These are phyloP conservation scores for Stachybotrys echinatus DNA, from an alignment of 2,329 filamentous ascomycete genomes.

Conservation along the genomic window DNA sequence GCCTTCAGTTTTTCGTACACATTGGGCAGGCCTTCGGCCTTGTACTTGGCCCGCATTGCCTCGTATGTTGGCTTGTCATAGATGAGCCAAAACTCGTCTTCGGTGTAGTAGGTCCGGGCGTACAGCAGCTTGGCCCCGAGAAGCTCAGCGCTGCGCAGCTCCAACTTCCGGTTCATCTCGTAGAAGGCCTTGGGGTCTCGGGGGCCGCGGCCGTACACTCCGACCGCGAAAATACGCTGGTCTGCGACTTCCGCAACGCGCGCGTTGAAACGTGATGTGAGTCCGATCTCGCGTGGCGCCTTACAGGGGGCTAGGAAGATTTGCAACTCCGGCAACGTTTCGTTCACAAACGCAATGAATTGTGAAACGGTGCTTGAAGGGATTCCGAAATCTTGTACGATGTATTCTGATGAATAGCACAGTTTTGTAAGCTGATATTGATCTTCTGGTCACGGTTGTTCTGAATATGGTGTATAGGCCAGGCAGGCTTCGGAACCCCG, in stretches of 20 bases:
- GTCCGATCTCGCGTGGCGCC: slow-evolving; percentile 19
- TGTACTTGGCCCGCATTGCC: slow-evolving; percentile 40
- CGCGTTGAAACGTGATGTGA: slow-evolving; percentile 25
- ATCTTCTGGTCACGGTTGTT: too few relatives aligned
- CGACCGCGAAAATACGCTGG: slow-evolving; percentile 36
- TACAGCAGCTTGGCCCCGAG: slow-evolving; percentile 52
- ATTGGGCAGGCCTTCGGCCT: slow-evolving; percentile 38
- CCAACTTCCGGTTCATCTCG: slow-evolving; percentile 40
- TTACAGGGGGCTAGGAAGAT: slow-evolving; percentile 23
- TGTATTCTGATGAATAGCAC: slow-evolving; percentile 30
- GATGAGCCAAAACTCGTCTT: slow-evolving; percentile 48
- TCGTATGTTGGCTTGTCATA: slow-evolving; percentile 45
- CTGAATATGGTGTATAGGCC: too few relatives aligned
- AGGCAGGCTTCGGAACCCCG: too few relatives aligned
- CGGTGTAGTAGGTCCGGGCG: slow-evolving; percentile 47
- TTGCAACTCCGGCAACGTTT: slow-evolving; percentile 20
- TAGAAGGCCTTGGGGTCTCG: slow-evolving; percentile 32
- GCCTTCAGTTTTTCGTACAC: slow-evolving; percentile 48
- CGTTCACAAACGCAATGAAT: slow-evolving; percentile 21
- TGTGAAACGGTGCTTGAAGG: slow-evolving; percentile 16
- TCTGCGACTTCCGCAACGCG: slow-evolving; percentile 21
- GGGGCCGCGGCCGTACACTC: slow-evolving; percentile 37
- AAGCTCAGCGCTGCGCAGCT: slow-evolving; percentile 40
- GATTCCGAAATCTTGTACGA: slow-evolving; percentile 42
- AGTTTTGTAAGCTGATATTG: not conserved